phyloP scores from a whole-genome alignment of 2,329 filamentous ascomycete species.

The Aspergillus persii region DNA sequence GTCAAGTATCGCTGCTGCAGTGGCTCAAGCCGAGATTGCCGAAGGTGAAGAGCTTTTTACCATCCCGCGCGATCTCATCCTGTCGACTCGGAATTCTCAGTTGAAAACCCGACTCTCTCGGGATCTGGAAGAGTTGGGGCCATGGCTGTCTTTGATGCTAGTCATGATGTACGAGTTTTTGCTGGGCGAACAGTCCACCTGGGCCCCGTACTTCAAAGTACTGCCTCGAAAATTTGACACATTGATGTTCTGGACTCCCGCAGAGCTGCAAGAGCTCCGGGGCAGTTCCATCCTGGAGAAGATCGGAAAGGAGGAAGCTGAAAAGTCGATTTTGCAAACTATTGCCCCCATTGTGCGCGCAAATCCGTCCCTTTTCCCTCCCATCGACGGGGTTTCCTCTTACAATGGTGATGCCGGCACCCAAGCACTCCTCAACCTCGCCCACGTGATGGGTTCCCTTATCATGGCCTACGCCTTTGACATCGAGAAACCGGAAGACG shows the following conservation, averaged over 20 bases:
- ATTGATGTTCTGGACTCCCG: conserved; percentile 80
- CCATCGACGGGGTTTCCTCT: conserved; percentile 38
- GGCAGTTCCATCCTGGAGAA: conserved; percentile 73
- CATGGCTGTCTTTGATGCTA: conserved; percentile 65
- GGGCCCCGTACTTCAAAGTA: conserved; percentile 76
- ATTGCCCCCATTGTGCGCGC: conserved; percentile 53
- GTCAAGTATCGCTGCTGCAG: conserved; percentile 43
- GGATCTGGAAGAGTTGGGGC: conserved; percentile 50
- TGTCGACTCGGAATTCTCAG: conserved; percentile 70
- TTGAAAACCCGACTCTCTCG: conserved; percentile 59
- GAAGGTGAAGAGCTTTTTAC: conserved; percentile 77
- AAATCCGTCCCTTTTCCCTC: conserved; percentile 44
- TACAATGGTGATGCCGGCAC: conserved; percentile 41
- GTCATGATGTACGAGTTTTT: conserved; percentile 76
- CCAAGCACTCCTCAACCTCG: conserved; percentile 53
- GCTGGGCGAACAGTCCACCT: conserved; percentile 59
- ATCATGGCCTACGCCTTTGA: conserved; percentile 96
- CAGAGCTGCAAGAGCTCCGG: conserved; percentile 70
- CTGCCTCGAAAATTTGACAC: conserved; percentile 74
- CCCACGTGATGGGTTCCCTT: conserved; percentile 79
- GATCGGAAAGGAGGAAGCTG: conserved; percentile 71
- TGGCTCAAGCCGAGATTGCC: conserved; percentile 67
- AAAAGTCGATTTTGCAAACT: conserved; percentile 63
- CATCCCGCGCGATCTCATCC: conserved; percentile 69
- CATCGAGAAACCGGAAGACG: conserved; percentile 59